Conservation (phyloP, 2,329 filamentous ascomycete genomes). For the Colletotrichum gigasporum region DNA sequence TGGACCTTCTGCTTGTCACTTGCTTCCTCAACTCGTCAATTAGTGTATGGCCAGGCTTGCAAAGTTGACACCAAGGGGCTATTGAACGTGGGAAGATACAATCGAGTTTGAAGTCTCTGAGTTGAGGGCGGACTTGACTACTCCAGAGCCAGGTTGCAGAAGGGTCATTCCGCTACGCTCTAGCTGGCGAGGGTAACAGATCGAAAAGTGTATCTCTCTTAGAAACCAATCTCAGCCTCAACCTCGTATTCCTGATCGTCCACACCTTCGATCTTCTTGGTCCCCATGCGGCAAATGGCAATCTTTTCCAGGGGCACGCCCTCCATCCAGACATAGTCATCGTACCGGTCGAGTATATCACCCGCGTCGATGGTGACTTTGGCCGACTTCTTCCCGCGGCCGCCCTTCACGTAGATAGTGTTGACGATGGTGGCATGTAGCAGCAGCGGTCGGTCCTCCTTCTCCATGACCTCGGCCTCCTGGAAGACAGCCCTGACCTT, state of each 20-base stretch:
- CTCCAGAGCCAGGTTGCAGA: too few relatives aligned
- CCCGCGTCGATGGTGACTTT: conserved; percentile 63
- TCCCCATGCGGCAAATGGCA: conserved; percentile 89
- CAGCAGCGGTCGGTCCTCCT: conserved; percentile 71
- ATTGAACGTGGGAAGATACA: too few relatives aligned
- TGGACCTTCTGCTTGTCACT: too few relatives aligned
- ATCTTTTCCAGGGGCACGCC: conserved; percentile 74
- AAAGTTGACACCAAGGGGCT: too few relatives aligned
- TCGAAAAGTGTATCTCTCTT: conserved; percentile 6
- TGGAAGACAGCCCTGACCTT: conserved; percentile 63
- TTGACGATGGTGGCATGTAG: conserved; percentile 90
- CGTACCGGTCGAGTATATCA: conserved; percentile 66
- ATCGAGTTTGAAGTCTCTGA: too few relatives aligned
- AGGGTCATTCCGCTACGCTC: too few relatives aligned
- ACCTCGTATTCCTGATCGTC: conserved; percentile 65
- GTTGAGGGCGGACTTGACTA: too few relatives aligned
- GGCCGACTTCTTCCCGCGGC: conserved; percentile 42
- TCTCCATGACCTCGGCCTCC: conserved; percentile 63
- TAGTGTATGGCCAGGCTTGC: too few relatives aligned
- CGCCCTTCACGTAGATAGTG: conserved; percentile 76
- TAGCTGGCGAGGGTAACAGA: too few relatives aligned
- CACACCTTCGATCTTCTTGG: conserved; percentile 68
- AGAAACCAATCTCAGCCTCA: conserved; percentile 57
- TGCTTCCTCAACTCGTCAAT: too few relatives aligned
- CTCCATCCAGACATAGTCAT: conserved; percentile 76